Evolutionary conservation across 2,329 filamentous ascomycete genomes (phyloP).

Genomic region (Trichoderma sp.): DNA sequence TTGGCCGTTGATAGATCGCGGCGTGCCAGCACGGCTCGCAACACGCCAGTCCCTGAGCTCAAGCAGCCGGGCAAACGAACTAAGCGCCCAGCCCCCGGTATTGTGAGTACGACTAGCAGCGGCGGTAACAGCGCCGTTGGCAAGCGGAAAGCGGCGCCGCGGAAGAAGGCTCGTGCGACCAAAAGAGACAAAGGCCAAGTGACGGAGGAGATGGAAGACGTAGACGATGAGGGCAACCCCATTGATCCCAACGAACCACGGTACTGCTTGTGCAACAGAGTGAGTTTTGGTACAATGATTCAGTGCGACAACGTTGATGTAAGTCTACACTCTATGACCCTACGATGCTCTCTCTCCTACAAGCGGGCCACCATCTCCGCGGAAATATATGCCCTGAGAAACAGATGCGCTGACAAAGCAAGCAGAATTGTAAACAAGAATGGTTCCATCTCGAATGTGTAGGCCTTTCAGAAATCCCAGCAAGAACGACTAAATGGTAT

Average conservation of each 20-base stretch:
- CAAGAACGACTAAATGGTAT: slow-evolving; percentile 79
- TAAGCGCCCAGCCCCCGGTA: slow-evolving; percentile 71
- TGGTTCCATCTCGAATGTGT: slow-evolving; percentile 87
- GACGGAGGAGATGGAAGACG: slow-evolving; percentile 55
- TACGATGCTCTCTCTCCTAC: not conserved
- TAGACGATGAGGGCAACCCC: slow-evolving; percentile 67
- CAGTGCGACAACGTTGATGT: slow-evolving; percentile 77
- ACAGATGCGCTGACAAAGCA: slow-evolving; percentile 25
- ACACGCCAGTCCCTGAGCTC: slow-evolving; percentile 56
- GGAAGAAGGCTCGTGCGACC: slow-evolving; percentile 59
- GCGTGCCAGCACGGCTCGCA: slow-evolving; percentile 58
- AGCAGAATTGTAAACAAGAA: slow-evolving; percentile 70
- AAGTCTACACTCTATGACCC: slow-evolving; percentile 41
- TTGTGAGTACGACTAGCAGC: slow-evolving; percentile 64
- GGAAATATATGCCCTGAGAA: not conserved
- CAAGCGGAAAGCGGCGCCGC: slow-evolving; percentile 68
- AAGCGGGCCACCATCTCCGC: not conserved
- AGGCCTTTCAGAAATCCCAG: slow-evolving; percentile 65
- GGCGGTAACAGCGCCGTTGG: slow-evolving; percentile 68
- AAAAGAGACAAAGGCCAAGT: slow-evolving; percentile 51
- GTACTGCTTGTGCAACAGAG: slow-evolving; percentile 78
- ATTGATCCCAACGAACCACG: slow-evolving; percentile 75
- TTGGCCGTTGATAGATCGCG: slow-evolving; percentile 56
- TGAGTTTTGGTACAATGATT: slow-evolving; percentile 83
- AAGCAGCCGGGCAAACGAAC: slow-evolving; percentile 56